Percentiles rank a stretch among this genome's conserved stretches.
These are phyloP conservation scores for Zalerion maritima DNA, from an alignment of 495 filamentous ascomycete genomes.

Conservation along the genomic window DNA sequence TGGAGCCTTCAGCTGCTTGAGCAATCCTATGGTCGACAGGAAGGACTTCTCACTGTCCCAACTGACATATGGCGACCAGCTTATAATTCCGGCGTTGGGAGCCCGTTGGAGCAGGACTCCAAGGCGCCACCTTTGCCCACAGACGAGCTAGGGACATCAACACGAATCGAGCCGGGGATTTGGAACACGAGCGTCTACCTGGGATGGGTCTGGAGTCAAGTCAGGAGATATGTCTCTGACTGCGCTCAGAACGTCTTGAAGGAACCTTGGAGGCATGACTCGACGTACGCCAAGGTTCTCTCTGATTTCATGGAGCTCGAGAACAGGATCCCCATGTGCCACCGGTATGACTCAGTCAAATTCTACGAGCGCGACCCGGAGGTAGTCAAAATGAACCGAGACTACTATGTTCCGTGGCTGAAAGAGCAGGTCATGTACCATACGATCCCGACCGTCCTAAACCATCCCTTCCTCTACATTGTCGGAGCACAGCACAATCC, in stretches of 20 bases:
- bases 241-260: slow-evolving; percentile 27
- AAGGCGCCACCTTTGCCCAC: slow-evolving; percentile 22
- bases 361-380: slow-evolving; percentile 28
- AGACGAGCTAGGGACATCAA: slow-evolving; percentile 21
- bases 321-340: slow-evolving; percentile 28
- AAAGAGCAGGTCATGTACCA: slow-evolving; percentile 34
- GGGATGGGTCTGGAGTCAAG: slow-evolving; percentile 31
- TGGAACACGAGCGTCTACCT: slow-evolving; percentile 29
- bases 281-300: slow-evolving; percentile 27
- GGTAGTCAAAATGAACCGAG: slow-evolving; percentile 20
- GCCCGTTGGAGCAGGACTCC: slow-evolving; percentile 6
- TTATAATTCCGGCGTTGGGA: slow-evolving; percentile 13
- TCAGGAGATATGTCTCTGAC: slow-evolving; percentile 25
- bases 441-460: slow-evolving; percentile 28
- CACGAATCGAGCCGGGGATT: slow-evolving; percentile 21
- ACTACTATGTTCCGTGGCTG: slow-evolving; percentile 32
- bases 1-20: slow-evolving; percentile 31
- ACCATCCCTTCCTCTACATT: slow-evolving; percentile 34
- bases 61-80: slow-evolving; percentile 20
- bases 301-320: slow-evolving; percentile 31
- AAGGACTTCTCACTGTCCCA: slow-evolving; percentile 22
- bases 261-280: slow-evolving; percentile 33
- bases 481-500: slow-evolving; percentile 31
- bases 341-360: slow-evolving; percentile 32
- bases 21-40: slow-evolving; percentile 28